Evolutionary conservation across 2,329 filamentous ascomycete genomes (phyloP).

Genomic region (Monilinia aucupariae): DNA sequence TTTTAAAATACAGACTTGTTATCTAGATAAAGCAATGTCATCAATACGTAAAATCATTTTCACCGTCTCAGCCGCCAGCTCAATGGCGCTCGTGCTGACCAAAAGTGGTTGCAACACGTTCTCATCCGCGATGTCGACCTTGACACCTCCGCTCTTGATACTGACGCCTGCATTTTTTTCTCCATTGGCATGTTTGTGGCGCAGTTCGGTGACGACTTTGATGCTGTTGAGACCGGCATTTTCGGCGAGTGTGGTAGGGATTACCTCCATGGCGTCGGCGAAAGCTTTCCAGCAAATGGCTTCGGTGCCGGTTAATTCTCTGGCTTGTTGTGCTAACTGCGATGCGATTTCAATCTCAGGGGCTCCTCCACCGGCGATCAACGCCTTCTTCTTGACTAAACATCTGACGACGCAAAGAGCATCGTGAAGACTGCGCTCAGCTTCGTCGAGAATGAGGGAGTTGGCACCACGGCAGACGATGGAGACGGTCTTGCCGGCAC

Average conservation of each 20-base stretch:
- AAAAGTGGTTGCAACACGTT: conserved; percentile 93
- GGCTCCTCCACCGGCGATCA: conserved; percentile 93
- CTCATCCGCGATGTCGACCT: conserved; percentile 93
- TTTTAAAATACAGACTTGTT: conserved; percentile 17
- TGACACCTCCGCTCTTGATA: conserved; percentile 96
- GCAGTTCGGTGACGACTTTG: conserved; percentile 93
- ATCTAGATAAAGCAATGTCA: conserved; percentile 32
- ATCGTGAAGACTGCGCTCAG: conserved; percentile 93
- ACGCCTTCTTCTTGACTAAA: conserved; percentile 98
- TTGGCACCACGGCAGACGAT: conserved; percentile 95
- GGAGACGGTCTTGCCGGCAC: conserved; percentile 80
- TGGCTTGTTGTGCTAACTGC: conserved; percentile 73
- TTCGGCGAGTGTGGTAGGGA: conserved; percentile 93
- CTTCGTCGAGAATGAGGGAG: conserved; percentile 89
- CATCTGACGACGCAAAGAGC: conserved; percentile 96
- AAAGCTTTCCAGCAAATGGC: conserved; percentile 99
- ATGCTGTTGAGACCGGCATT: conserved; percentile 98
- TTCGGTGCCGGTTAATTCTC: conserved; percentile 82
- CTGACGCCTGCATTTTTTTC: conserved; percentile 96
- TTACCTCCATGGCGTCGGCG: conserved; percentile 93
- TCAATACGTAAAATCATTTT: conserved; percentile 45
- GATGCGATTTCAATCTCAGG: conserved; percentile 96
- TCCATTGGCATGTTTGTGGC: conserved; percentile 89
- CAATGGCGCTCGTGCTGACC: conserved; percentile 95
- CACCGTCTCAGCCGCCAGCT: conserved; percentile 94